These are phyloP conservation scores for Chaetomium fimeti DNA, from an alignment of 495 filamentous ascomycete genomes.

Conservation along the genomic window DNA sequence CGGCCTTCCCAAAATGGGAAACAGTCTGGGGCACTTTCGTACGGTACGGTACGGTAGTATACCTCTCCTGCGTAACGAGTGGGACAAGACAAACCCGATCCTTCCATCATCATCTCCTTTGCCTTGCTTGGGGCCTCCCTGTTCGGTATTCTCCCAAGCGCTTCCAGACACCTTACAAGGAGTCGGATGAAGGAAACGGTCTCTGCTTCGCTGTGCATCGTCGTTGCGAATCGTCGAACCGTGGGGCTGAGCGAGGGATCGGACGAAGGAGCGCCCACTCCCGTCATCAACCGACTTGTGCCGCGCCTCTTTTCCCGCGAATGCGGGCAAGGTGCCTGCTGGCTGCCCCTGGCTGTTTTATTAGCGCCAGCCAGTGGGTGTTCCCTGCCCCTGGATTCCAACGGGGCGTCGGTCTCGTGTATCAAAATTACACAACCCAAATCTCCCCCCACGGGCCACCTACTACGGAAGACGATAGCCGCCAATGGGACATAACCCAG, in stretches of 20 bases:
- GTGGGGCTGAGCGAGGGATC: background rate
- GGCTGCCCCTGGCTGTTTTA: background rate
- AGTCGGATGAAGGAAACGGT: background rate
- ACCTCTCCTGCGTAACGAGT: too few species aligned
- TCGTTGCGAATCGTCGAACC: constrained; percentile 6
- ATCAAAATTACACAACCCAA: constrained; percentile 13
- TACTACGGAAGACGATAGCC: too few species aligned
- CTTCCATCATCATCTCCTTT: background rate
- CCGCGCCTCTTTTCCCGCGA: too few species aligned
- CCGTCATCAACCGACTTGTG: too few species aligned
- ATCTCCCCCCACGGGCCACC: background rate
- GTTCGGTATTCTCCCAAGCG: background rate
- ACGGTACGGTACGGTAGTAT: background rate
- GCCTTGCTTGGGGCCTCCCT: background rate
- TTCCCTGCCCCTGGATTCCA: constrained; percentile 3
- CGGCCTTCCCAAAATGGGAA: background rate
- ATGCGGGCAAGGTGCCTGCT: background rate
- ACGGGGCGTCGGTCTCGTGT: constrained; percentile 3
- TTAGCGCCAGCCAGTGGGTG: constrained; percentile 3
- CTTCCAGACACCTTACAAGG: background rate
- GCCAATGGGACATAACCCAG: too few species aligned
- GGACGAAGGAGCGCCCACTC: too few species aligned
- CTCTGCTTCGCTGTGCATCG: background rate
- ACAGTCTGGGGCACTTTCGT: background rate
- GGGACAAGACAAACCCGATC: background rate